These are phyloP conservation scores for Aspergillus sclerotiicarbonarius DNA, from an alignment of 495 filamentous ascomycete genomes.

Conservation along the genomic window DNA sequence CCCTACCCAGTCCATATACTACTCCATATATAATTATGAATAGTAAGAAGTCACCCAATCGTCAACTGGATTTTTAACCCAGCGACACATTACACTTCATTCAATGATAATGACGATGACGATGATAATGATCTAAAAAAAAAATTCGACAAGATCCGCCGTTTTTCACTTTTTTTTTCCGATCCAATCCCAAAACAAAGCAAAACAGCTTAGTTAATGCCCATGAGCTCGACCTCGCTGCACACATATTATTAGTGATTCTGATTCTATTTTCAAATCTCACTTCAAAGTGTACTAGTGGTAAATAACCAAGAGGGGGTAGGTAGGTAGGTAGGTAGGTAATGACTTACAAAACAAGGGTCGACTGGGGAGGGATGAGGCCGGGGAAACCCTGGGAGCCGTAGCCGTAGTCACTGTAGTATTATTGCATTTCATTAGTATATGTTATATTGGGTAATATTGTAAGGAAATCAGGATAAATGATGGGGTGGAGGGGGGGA, in stretches of 20 bases:
- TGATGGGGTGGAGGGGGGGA: no score
- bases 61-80: no score
- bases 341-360: conserved; percentile 53
- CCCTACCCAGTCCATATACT: no score
- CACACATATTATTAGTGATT: background rate
- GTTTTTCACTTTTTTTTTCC: background rate
- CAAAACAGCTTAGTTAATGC: conserved; percentile 30
- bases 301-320: background rate
- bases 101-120: background rate
- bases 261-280: no score
- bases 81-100: no score
- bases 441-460: no score
- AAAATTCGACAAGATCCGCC: background rate
- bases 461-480: no score
- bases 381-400: conserved; percentile 69
- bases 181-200: background rate
- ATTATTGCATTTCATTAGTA: conserved; percentile 16
- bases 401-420: conserved; percentile 71
- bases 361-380: conserved; percentile 52
- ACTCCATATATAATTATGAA: no score
- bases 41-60: no score
- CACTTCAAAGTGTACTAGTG: no score
- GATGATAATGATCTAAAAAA: background rate
- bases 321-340: background rate
- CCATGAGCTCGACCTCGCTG: conserved; percentile 47